phyloP scores from a whole-genome alignment of 2,329 filamentous ascomycete species.

The Fusarium circinatum region DNA sequence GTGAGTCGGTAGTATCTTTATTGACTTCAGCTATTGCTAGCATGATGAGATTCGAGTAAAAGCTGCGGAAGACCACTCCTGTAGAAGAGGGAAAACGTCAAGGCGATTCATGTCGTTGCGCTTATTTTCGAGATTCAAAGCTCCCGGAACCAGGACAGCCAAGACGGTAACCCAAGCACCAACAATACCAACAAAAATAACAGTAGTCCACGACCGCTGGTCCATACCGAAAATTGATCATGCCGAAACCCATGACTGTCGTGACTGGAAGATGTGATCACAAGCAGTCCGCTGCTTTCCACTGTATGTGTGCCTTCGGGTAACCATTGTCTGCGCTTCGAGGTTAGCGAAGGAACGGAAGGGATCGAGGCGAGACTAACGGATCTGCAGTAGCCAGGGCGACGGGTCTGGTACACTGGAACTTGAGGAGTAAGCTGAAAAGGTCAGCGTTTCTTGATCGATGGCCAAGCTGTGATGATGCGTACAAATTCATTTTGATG shows the following conservation, averaged over 20 bases:
- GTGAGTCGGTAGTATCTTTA: background rate
- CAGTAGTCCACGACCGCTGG: background rate
- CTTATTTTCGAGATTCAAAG: background rate
- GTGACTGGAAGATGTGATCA: rapidly evolving
- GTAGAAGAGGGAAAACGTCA: background rate
- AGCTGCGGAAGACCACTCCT: too few relatives aligned
- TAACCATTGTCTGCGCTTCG: background rate
- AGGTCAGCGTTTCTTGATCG: background rate
- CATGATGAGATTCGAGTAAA: rapidly evolving
- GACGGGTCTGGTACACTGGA: background rate
- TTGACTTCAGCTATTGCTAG: background rate
- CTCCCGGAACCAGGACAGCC: background rate
- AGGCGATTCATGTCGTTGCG: too few relatives aligned
- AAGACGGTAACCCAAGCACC: background rate
- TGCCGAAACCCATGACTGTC: background rate
- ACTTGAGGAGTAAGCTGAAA: background rate
- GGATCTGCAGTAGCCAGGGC: background rate
- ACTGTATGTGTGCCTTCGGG: background rate
- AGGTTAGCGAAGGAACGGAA: background rate
- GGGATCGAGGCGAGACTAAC: background rate
- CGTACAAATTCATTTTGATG: background rate
- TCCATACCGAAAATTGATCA: background rate
- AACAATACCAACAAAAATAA: background rate
- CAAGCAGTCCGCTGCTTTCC: background rate
- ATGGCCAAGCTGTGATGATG: background rate